Evolutionary conservation across 345 rosid species (phyloP), one percentile per base, ranked within the genome.

Genomic region (Murraya koenigii): DNA sequence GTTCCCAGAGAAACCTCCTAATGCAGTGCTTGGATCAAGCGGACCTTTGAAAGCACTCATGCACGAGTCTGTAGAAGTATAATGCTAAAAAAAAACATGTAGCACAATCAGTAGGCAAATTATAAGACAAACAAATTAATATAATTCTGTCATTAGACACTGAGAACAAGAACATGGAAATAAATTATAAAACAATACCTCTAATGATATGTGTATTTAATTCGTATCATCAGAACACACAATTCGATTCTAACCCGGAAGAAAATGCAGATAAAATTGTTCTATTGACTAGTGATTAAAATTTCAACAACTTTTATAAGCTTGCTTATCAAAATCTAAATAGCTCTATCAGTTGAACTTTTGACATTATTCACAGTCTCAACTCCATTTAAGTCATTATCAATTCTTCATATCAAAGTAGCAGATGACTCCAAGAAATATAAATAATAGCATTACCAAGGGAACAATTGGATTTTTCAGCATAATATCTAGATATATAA

Each of bases 21-120:
- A 81, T 64, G 86, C 90, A 52, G 98, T 92, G 87, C 95, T 95
- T 83, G 99, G 99, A 87, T 94, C 98, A 80, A 94, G 90, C 59
- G 99, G 99, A 49, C 90, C 99, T 84, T 95, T 78, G 83, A 94
- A 95, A 76, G 99, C 98, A 80, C 98, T 92, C 85, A 88, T 67
- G 79, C 99, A 95, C 69, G 83, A 63, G 69, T 92, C 99, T 76
- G 97, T 78, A 73, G 98, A 89, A 65, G 98, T 89, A 85, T 85
- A 95, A 83, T 95, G 99, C 99, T 95, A 91, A 74, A 84, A 74
- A 84, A 22, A 67, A 79, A 84, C 69, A 71, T 49, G 67, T 49
- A 68, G 33, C 54, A 54, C 55, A 66, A 76, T 72, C 77, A 69
- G 74, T 19, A 71, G 68, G 58, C 55, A 61, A 75, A 44, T 10